Evolutionary conservation across 2,329 filamentous ascomycete species (phyloP), one percentile per base, ranked within the genome.

Genomic region (Rasamsonia emersonii): DNA sequence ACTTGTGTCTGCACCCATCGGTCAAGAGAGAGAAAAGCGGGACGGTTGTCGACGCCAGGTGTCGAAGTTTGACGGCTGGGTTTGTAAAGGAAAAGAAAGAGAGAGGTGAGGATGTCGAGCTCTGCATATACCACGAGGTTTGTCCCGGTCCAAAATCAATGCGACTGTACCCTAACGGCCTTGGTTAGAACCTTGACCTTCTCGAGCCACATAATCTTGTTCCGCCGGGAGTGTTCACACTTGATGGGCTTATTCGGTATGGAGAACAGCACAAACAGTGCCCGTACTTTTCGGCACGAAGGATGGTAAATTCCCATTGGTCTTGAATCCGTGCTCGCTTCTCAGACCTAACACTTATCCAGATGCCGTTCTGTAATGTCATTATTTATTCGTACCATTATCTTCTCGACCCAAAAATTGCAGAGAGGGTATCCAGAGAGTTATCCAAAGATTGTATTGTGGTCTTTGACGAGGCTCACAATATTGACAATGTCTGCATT

Each of bases 341-440:
- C 23, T 32, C 15, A 28, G 28, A 37, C 26, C 49, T 56, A 42
- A 53, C 38, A 14, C n/a, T 18, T 18, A 10, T 26, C 9, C 43
- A 86, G 82, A 96, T 98, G 89, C 82, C 91, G 50, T 96, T 88
- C 54, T 98, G 91, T 71, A 96, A 98, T 56, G 86, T 98, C 53
- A 95, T 98, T 51, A 98, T 98, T 45, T 98, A 98, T 64, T 98
- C 91, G 1, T 98, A 98, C 54, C 91, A 98, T 59, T 98, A 98
- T 53, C 75, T 98, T 3, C 75, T 98, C 10, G 93, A 98, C 50
- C 91, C 91, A 3, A 98, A 98, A 57, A 98, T 98, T 49, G 91
- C 91, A 9, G 91, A 98, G 54, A 63, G 89, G 36, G 88, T 96
- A 2, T 96, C 91, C 0, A 86, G 82, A 57, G 91, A 98, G 51